phyloP scores from a whole-genome alignment of 2,329 filamentous ascomycete genomes.

The Ascochyta pisi region DNA sequence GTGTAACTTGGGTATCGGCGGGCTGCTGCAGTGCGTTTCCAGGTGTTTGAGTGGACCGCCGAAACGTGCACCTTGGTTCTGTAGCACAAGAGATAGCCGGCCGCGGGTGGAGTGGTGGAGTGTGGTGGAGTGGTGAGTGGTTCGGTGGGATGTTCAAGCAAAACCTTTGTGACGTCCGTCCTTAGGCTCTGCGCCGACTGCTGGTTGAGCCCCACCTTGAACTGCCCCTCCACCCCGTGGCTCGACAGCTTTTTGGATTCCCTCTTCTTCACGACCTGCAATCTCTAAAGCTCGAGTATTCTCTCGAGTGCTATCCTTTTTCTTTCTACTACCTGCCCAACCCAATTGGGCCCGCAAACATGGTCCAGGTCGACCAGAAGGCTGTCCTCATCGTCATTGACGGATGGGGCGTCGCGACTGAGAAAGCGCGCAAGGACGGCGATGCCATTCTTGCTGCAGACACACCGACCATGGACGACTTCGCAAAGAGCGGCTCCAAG shows the following conservation, averaged over 20 bases:
- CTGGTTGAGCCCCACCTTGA: conserved; percentile 26
- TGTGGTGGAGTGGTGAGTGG: neutral
- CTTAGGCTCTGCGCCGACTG: conserved; percentile 20
- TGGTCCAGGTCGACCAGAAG: conserved; percentile 74
- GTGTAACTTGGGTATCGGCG: conserved; percentile 12
- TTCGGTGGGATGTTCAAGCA: conserved; percentile 17
- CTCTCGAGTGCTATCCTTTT: conserved; percentile 6
- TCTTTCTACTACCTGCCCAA: conserved; percentile 6
- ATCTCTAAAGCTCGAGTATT: conserved; percentile 3
- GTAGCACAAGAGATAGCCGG: conserved; percentile 24
- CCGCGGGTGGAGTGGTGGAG: conserved; percentile 31
- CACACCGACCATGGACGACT: conserved; percentile 93
- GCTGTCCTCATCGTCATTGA: conserved; percentile 91
- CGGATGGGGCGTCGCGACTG: conserved; percentile 90
- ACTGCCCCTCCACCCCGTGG: conserved; percentile 36
- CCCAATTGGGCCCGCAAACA: conserved; percentile 50
- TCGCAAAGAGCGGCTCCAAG: conserved; percentile 70
- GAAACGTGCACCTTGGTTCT: conserved; percentile 8
- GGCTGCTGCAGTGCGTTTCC: conserved; percentile 6
- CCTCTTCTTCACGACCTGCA: conserved; percentile 2
- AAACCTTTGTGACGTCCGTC: conserved; percentile 30
- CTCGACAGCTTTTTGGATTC: conserved; percentile 15
- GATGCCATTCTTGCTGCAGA: conserved; percentile 94
- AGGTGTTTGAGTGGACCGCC: conserved; percentile 2
- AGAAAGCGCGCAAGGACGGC: conserved; percentile 81